Percentiles rank a stretch among this genome's conserved stretches.
phyloP scores from a whole-genome alignment of 805 yeast species.

The Candida manassasensis region DNA sequence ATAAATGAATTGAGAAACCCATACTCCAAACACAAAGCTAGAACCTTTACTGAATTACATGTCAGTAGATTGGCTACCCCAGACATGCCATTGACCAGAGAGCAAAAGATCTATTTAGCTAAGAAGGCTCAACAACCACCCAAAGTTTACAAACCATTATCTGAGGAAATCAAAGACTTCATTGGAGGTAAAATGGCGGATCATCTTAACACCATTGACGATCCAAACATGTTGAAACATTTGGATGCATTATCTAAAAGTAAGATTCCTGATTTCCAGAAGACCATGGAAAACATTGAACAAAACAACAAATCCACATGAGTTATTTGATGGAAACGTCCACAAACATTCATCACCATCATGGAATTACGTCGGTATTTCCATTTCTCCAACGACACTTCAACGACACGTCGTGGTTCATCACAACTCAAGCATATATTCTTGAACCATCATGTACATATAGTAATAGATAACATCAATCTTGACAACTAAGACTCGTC shows the following conservation, averaged over 20 bases:
- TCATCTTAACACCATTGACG: slow-evolving; percentile 31
- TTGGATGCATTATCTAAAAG: slow-evolving; percentile 34
- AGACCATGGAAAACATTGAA: slow-evolving; percentile 21
- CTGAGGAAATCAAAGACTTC: slow-evolving; percentile 52
- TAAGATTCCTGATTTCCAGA: slow-evolving; percentile 26
- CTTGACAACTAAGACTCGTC: too few relatives aligned
- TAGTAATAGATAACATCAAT: not conserved
- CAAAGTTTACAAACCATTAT: slow-evolving; percentile 31
- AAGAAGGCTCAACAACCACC: slow-evolving; percentile 42
- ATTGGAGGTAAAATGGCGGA: slow-evolving; percentile 47
- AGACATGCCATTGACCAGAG: slow-evolving; percentile 67
- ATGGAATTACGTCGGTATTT: too few relatives aligned
- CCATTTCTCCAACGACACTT: too few relatives aligned
- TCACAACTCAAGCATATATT: not conserved
- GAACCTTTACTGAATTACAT: slow-evolving; percentile 52
- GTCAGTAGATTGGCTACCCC: slow-evolving; percentile 63
- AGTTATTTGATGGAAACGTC: not conserved
- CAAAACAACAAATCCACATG: slow-evolving; percentile 7
- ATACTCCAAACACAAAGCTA: slow-evolving; percentile 59
- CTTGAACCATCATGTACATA: not conserved
- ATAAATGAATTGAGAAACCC: slow-evolving; percentile 72
- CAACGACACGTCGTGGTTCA: too few relatives aligned
- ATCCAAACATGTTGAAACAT: slow-evolving; percentile 32
- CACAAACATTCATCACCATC: too few relatives aligned
- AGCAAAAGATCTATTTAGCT: slow-evolving; percentile 55